A percentile compares a stretch with the other conserved stretches of the same genome.
These are phyloP conservation scores for Chaetomidium leptoderma DNA, from an alignment of 495 filamentous ascomycete genomes.

Conservation along the genomic window DNA sequence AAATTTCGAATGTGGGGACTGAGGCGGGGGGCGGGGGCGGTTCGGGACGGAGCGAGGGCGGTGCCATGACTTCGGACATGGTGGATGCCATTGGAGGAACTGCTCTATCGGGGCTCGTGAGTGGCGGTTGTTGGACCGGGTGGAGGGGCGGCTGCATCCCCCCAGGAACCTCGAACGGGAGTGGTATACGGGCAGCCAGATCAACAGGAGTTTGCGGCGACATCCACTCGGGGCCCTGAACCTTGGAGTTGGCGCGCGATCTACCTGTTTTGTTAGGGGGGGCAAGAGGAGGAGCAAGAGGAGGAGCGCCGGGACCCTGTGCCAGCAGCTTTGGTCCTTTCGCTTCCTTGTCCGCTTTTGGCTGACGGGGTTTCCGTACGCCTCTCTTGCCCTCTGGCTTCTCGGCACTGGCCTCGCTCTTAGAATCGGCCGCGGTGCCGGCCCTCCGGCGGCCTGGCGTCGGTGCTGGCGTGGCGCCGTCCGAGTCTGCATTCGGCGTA, in stretches of 20 bases:
- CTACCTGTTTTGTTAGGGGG: conserved; percentile 35
- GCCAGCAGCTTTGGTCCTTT: conserved; percentile 26
- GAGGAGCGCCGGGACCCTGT: conserved; percentile 43
- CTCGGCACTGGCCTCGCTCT: conserved; percentile 52
- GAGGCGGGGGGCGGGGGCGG: conserved; percentile 37
- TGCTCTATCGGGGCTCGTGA: conserved; percentile 38
- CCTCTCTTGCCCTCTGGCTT: conserved; percentile 49
- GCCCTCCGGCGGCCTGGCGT: conserved; percentile 52
- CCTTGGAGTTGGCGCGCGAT: conserved; percentile 45
- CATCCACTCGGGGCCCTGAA: conserved; percentile 38
- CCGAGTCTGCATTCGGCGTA: conserved; percentile 48
- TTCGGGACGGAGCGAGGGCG: conserved; percentile 47
- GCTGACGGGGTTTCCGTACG: conserved; percentile 41
- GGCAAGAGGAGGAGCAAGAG: conserved; percentile 36
- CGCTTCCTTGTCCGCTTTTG: conserved; percentile 40
- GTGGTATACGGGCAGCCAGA: conserved; percentile 23
- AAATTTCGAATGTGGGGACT: conserved; percentile 40
- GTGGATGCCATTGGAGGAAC: conserved; percentile 30
- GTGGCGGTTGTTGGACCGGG: conserved; percentile 31
- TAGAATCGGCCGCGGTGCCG: conserved; percentile 29
- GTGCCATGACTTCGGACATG: conserved; percentile 48
- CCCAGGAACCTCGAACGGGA: conserved; percentile 36
- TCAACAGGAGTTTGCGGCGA: conserved; percentile 34
- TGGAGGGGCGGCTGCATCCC: conserved; percentile 40
- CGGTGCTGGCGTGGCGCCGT: conserved; percentile 48